Base-by-base conservation (phyloP, 805 yeast species). In the Komagataella populi region DNA sequence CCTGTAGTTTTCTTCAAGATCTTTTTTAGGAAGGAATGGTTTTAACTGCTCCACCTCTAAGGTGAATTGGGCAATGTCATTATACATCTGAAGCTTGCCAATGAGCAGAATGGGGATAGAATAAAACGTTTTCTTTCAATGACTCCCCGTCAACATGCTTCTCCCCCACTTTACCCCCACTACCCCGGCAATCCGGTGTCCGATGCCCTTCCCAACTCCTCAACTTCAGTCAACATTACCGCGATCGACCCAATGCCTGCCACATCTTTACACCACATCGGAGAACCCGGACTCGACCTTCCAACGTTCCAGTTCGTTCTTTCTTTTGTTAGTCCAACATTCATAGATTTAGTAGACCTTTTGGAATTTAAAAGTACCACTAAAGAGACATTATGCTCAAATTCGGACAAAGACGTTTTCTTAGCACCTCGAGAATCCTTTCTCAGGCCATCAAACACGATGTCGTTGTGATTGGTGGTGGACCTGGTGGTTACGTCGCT, bases 401-500 rank as follows among this genome's bases (percentile, higher is more conserved):
- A 30, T 30, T 30, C 39, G 39, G 39, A 30, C 39, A 30, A 30
- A 30, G 39, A 30, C 39, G 39, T 50, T 39, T 47, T 52, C 39
- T 23, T 43, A 24, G 48, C 23, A 22, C 24, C 20, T 43, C 36
- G 22, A 47, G 43, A 36, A 44, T 47, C 23, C 36, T 45, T 8
- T n/a, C 16, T 23, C 47, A 49, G 45, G 52, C 48, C 45, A 51
- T 74, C 55, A 83, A 83, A 64, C 93, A 87, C 66, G 98, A 93
- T 63, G 80, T 93, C 51, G 95, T 91, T 51, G 87, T 93, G 60
- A 85, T 93, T 64, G 99, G 99, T 60, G 98, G 97, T 62, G 99
- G 99, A 54, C 99, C 99, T 59, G 99, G 98, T 70, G 99, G 99
- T 56, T 93, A 93, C 69, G 93, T 93, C 61, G 98, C 97, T 52